phyloP scores from a whole-genome alignment of 1,284 basidiomycete genomes.

The Gymnopus androsaceus region DNA sequence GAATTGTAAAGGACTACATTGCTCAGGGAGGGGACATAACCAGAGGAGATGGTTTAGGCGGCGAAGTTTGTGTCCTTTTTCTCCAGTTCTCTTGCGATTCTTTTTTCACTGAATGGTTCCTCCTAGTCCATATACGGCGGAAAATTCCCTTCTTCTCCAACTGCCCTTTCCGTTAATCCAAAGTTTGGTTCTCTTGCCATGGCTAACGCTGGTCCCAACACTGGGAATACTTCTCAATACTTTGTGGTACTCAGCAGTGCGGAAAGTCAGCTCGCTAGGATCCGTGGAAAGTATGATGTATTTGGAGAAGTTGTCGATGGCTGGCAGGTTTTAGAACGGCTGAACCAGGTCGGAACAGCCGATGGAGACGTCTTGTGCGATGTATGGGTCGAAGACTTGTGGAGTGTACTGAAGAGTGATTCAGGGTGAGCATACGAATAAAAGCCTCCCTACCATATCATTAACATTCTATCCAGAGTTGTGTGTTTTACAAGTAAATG shows the following conservation, averaged over 20 bases:
- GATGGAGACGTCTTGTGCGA: conserved; percentile 6
- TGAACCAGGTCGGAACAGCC: conserved; percentile 7
- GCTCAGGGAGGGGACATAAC: conserved; percentile 6
- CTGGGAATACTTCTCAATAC: conserved; percentile 2
- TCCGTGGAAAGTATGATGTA: conserved; percentile 6
- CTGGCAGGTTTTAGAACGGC: conserved; percentile 3
- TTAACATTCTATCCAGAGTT: too few species aligned
- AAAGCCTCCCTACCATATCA: too few species aligned
- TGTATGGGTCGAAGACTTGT: conserved; percentile 8
- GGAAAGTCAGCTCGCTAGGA: conserved; percentile 1
- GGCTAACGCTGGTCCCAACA: conserved; percentile 2
- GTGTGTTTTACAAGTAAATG: too few species aligned
- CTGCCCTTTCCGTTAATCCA: neutral
- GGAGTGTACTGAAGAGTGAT: neutral
- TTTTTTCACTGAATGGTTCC: neutral
- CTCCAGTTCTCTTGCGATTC: neutral
- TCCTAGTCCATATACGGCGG: conserved; percentile 7
- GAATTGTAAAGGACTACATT: conserved; percentile 8
- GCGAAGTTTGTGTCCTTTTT: neutral
- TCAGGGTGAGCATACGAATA: too few species aligned
- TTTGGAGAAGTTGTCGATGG: conserved; percentile 8
- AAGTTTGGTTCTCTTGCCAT: conserved; percentile 6
- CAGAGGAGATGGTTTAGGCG: conserved; percentile 2
- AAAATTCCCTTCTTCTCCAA: conserved; percentile 1
- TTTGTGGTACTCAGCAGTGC: conserved; percentile 4